Evolutionary conservation across 805 yeast genomes (phyloP), one percentile per base, ranked within the genome.

Genomic region (Kodamaea leandrae): DNA sequence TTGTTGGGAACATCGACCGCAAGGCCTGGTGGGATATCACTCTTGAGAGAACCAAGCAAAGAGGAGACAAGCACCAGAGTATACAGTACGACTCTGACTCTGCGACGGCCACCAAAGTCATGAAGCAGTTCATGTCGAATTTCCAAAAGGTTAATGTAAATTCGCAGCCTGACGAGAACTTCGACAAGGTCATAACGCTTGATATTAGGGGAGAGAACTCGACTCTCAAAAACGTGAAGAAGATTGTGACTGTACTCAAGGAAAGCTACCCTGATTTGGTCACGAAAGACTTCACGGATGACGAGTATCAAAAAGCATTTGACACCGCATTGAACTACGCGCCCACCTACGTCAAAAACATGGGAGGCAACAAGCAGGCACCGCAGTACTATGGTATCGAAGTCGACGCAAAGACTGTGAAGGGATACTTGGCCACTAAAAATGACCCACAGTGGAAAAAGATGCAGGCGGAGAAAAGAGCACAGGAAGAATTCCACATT

Each of bases 11-110:
- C 13, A 17, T 30, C 10, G 33, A 36, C 5, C 3, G 45, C 20
- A 48, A 61, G 4, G 55, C 58, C n/a, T 50, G 81, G 1, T 75
- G 78, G 74, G 50, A 66, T 2, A 44, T 80, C 0, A 86, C 96
- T 0, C 60, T 65, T 6, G 58, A 66, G 0, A 71, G 97, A 41
- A 83, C 91, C 0, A 36, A 69, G 4, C 54, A 56, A 2, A 73
- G 99, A 51, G 97, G 96, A 2, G 89, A 89, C 54, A 83, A 86
- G 48, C 99, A 93, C 58, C 96, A 86, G 58, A 79, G 90, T 2
- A 86, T 93, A 27, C 80, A 83, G 48, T 71, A 68, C 4, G 58
- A 54, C 0, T 71, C 74, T 41, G 79, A 82, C 7, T 66, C 67
- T 4, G 60, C 61, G 13, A 67, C 72, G 38, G 80, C 86, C 0